Conservation (phyloP, 1,284 basidiomycete genomes). For the Cryptococcus deneoformans region DNA sequence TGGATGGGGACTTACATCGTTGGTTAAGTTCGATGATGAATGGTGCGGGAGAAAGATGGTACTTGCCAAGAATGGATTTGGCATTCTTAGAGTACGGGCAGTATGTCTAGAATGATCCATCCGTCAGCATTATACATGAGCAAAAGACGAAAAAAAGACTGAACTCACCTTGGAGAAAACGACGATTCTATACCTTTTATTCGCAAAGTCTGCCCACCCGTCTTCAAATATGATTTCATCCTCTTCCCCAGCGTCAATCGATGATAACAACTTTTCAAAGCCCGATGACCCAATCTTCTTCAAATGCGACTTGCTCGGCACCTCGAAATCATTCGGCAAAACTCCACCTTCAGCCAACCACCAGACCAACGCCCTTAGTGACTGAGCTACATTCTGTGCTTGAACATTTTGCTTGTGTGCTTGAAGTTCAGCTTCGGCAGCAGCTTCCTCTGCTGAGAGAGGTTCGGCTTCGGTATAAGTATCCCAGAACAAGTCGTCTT, state of each 20-base stretch:
- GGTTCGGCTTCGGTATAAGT: conserved; percentile 28
- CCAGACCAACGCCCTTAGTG: conserved; percentile 36
- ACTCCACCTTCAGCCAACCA: conserved; percentile 42
- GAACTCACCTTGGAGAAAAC: conserved; percentile 47
- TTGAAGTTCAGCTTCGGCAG: conserved; percentile 20
- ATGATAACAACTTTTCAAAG: conserved; percentile 28
- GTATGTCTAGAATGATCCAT: background rate
- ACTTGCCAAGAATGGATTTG: conserved; percentile 40
- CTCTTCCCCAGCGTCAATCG: conserved; percentile 21
- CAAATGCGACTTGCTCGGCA: conserved; percentile 22
- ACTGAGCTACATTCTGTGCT: conserved; percentile 23
- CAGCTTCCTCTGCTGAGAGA: conserved; percentile 19
- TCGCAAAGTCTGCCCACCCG: conserved; percentile 37
- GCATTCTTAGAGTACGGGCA: conserved; percentile 42
- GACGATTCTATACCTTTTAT: conserved; percentile 31
- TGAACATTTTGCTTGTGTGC: conserved; percentile 24
- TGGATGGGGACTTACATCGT: conserved; percentile 37
- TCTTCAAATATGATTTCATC: conserved; percentile 27
- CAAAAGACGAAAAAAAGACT: background rate
- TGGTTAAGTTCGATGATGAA: conserved; percentile 49
- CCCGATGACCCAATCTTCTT: conserved; percentile 29
- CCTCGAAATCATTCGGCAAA: conserved; percentile 28
- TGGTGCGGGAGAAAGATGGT: conserved; percentile 37
- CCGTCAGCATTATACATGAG: background rate
- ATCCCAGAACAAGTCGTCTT: conserved; percentile 40